Percentiles rank a stretch among this genome's conserved stretches.
phyloP scores from a whole-genome alignment of 163 green algal genomes.

The Volvox carteri region DNA sequence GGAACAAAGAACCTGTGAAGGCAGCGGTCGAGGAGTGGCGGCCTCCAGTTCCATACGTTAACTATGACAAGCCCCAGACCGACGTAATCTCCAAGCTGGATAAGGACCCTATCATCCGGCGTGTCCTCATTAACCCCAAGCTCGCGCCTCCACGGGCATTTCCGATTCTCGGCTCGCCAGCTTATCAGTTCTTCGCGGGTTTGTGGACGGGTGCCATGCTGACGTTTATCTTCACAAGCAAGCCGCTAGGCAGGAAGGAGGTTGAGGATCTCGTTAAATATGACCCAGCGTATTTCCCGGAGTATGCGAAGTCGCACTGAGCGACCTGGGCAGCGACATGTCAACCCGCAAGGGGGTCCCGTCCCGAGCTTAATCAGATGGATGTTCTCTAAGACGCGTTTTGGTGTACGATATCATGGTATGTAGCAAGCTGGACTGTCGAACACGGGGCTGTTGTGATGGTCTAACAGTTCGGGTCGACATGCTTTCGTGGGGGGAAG shows the following conservation, averaged over 20 bases:
- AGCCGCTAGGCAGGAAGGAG: constrained; percentile 66
- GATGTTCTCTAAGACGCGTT: background rate
- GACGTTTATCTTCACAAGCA: constrained; percentile 66
- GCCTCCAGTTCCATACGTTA: constrained; percentile 55
- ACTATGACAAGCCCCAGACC: constrained; percentile 67
- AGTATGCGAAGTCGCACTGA: constrained; percentile 59
- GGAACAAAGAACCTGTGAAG: constrained; percentile 53
- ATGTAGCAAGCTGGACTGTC: too few relatives aligned
- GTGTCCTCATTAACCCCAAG: constrained; percentile 63
- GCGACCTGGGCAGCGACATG: background rate
- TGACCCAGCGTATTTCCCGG: constrained; percentile 65
- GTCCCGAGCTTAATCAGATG: background rate
- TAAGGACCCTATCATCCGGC: constrained; percentile 66
- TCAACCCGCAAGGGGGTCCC: background rate
- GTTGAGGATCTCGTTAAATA: constrained; percentile 67
- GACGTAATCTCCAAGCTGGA: constrained; percentile 60
- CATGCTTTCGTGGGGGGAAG: too few relatives aligned
- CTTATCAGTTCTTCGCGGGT: constrained; percentile 68
- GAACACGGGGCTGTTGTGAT: too few relatives aligned
- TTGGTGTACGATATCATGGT: too few relatives aligned
- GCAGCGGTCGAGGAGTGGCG: constrained; percentile 54
- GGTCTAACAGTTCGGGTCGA: too few relatives aligned
- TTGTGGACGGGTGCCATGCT: constrained; percentile 66
- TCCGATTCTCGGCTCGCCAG: constrained; percentile 59
- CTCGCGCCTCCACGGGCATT: constrained; percentile 30